phyloP scores from a whole-genome alignment of 352 stramenopile species.

The Thalassiosira delicatula region DNA sequence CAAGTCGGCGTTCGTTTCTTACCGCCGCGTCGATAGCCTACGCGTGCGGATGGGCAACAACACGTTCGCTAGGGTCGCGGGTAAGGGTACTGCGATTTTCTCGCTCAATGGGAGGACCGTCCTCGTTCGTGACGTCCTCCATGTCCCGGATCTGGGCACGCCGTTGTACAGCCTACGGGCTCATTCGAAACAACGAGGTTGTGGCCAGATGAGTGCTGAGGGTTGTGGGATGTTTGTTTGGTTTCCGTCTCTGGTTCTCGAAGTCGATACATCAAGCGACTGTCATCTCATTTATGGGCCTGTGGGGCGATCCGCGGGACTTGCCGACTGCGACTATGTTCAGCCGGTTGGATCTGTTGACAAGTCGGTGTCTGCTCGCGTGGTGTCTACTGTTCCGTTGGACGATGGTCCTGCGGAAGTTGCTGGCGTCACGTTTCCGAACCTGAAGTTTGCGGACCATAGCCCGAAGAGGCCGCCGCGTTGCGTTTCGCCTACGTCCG shows the following conservation, averaged over 20 bases:
- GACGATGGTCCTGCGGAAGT: no score
- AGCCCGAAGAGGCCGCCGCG: no score
- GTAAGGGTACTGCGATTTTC: slow-evolving; percentile 14
- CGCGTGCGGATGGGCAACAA: slow-evolving; percentile 16
- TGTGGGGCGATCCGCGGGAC: background rate
- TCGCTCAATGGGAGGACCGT: slow-evolving; percentile 24
- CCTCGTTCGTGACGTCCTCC: slow-evolving; percentile 25
- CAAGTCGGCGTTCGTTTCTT: slow-evolving; percentile 21
- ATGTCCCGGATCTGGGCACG: slow-evolving; percentile 11
- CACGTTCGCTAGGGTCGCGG: slow-evolving; percentile 8
- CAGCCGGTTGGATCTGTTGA: slow-evolving; percentile 4
- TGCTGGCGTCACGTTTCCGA: no score
- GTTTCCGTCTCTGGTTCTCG: slow-evolving; percentile 38
- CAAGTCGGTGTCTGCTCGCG: no score
- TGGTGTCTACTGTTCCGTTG: no score
- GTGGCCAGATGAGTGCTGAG: slow-evolving; percentile 16
- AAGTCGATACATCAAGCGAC: slow-evolving; percentile 7
- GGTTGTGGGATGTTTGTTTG: slow-evolving; percentile 15
- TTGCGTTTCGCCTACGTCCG: no score
- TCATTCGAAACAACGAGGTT: slow-evolving; percentile 8
- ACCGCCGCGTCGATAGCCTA: background rate
- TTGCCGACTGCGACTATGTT: slow-evolving; percentile 1
- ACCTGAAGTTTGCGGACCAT: no score
- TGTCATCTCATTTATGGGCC: slow-evolving; percentile 18
- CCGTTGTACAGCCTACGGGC: slow-evolving; percentile 16